These are phyloP conservation scores for Alternaria longipes DNA, from an alignment of 2,329 filamentous ascomycete species.

Conservation along the genomic window DNA sequence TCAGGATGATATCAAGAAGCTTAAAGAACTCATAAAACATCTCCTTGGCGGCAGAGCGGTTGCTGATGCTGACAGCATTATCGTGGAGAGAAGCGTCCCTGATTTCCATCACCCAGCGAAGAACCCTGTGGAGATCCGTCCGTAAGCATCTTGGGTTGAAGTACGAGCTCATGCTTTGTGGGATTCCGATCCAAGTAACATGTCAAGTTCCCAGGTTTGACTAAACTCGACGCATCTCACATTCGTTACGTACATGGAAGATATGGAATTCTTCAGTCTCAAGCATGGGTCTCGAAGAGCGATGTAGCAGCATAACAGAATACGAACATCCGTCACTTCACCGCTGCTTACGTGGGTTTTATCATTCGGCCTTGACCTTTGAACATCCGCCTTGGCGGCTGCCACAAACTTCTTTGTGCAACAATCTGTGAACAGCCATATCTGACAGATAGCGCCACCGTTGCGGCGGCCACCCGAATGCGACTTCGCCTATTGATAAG, in stretches of 20 bases:
- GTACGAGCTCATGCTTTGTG: not conserved
- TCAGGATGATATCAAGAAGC: slow-evolving; percentile 4
- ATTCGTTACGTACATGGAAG: not conserved
- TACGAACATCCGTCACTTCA: not conserved
- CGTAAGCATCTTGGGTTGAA: not conserved
- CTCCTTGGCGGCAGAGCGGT: slow-evolving; percentile 5
- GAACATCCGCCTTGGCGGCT: slow-evolving; percentile 1
- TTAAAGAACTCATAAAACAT: slow-evolving; percentile 8
- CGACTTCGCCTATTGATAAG: slow-evolving; percentile 6
- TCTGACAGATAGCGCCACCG: slow-evolving; percentile 18
- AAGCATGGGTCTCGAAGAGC: not conserved
- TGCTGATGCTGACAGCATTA: not conserved
- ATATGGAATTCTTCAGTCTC: not conserved
- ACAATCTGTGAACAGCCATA: slow-evolving; percentile 10
- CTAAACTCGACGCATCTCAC: not conserved
- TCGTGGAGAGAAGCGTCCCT: not conserved
- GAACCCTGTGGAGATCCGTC: slow-evolving; percentile 5
- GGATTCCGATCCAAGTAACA: not conserved
- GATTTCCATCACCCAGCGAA: not conserved
- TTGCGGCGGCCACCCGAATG: slow-evolving; percentile 5
- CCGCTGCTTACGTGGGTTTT: not conserved
- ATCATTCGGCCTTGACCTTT: not conserved
- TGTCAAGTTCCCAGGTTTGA: not conserved
- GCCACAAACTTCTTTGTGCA: slow-evolving; percentile 9
- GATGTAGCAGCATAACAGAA: not conserved